phyloP scores from a whole-genome alignment of 2,329 filamentous ascomycete genomes.

The Xylariaceae sp. region DNA sequence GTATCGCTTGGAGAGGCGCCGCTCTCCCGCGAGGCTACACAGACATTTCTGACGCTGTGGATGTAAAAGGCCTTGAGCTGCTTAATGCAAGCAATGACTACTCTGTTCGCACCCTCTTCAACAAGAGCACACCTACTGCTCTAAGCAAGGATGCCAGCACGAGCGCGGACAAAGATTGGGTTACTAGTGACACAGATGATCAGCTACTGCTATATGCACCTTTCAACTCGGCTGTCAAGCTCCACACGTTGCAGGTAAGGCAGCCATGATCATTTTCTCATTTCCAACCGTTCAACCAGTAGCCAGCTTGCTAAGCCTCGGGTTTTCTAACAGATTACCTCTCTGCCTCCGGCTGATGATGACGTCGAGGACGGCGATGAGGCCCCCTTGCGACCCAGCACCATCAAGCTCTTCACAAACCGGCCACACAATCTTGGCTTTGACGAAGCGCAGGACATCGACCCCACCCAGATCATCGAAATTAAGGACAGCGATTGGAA shows the following conservation, averaged over 20 bases:
- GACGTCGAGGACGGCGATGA: slow-evolving; percentile 74
- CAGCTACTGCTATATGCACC: slow-evolving; percentile 91
- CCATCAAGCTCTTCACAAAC: slow-evolving; percentile 84
- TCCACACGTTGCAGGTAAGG: slow-evolving; percentile 71
- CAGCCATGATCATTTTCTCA: neutral
- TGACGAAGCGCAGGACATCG: slow-evolving; percentile 84
- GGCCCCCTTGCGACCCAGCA: slow-evolving; percentile 73
- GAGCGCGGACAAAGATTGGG: slow-evolving; percentile 80
- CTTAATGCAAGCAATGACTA: slow-evolving; percentile 79
- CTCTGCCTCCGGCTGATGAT: slow-evolving; percentile 53
- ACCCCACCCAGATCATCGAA: slow-evolving; percentile 74
- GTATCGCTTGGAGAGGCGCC: slow-evolving; percentile 66
- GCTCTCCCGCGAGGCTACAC: slow-evolving; percentile 73
- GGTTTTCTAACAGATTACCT: slow-evolving; percentile 66
- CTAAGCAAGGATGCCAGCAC: slow-evolving; percentile 90
- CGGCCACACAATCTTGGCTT: slow-evolving; percentile 88
- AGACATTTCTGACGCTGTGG: slow-evolving; percentile 79
- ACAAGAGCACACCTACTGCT: slow-evolving; percentile 54
- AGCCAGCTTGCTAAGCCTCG: slow-evolving; percentile 9
- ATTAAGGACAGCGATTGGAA: slow-evolving; percentile 79
- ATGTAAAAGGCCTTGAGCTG: slow-evolving; percentile 75
- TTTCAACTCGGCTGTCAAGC: slow-evolving; percentile 82
- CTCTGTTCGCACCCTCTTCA: slow-evolving; percentile 69
- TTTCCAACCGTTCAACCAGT: neutral
- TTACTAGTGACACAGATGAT: slow-evolving; percentile 95